Percentiles rank a stretch among this genome's conserved stretches.
phyloP scores from a whole-genome alignment of 331 rosid genomes.

The Malus hybrid region DNA sequence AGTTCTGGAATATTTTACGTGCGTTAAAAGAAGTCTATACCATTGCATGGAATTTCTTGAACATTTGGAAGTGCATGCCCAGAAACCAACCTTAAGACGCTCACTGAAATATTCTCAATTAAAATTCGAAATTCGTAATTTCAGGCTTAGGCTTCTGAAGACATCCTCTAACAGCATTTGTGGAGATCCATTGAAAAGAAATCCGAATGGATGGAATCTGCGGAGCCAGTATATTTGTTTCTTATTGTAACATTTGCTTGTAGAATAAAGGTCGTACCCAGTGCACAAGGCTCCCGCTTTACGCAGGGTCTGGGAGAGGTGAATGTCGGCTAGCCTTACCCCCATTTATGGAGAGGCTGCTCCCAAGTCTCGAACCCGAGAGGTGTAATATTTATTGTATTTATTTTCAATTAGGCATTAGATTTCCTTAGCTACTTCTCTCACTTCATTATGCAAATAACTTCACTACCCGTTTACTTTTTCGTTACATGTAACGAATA shows the following conservation, averaged over 20 bases:
- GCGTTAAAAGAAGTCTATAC: too few species aligned
- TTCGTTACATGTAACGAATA: too few species aligned
- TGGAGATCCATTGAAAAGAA: background rate
- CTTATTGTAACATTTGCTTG: background rate
- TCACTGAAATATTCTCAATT: background rate
- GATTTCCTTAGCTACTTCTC: too few species aligned
- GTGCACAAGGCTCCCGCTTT: too few species aligned
- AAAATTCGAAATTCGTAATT: background rate
- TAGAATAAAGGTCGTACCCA: background rate
- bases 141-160: slow-evolving; percentile 4
- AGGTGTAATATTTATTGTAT: background rate
- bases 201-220: background rate
- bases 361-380: too few species aligned
- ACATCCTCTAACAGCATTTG: background rate
- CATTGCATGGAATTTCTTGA: too few species aligned
- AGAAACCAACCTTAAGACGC: background rate
- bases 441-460: too few species aligned
- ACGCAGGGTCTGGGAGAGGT: too few species aligned
- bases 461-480: too few species aligned
- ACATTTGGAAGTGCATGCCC: background rate
- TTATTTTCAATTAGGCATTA: background rate
- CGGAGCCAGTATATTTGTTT: background rate
- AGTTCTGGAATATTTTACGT: too few species aligned
- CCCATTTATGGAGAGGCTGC: too few species aligned
- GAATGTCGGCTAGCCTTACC: too few species aligned